phyloP scores from a whole-genome alignment of 2,329 filamentous ascomycete species.

The Clarireedia homoeocarpa region DNA sequence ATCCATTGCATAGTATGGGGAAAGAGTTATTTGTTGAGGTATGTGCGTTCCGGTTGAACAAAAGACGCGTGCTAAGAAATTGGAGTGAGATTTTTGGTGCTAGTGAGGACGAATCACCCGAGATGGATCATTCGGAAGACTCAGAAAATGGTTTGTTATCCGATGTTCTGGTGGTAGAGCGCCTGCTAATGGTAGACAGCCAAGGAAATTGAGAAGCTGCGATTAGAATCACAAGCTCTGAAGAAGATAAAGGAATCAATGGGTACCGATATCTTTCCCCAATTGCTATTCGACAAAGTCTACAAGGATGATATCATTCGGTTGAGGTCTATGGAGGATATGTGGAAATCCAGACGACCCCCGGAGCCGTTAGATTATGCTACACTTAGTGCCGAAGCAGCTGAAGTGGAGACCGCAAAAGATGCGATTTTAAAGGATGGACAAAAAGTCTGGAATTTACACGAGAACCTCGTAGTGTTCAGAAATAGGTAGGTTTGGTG shows the following conservation, averaged over 20 bases:
- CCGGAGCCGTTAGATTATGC: conserved; percentile 69
- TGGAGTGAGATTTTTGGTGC: conserved; percentile 78
- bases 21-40: conserved; percentile 89
- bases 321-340: conserved; percentile 79
- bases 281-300: conserved; percentile 86
- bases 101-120: conserved; percentile 75
- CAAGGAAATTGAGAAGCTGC: conserved; percentile 80
- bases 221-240: conserved; percentile 73
- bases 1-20: conserved; percentile 99
- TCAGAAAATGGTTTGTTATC: conserved; percentile 61
- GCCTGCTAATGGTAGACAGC: conserved; percentile 33
- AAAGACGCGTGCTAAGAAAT: conserved; percentile 24
- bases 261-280: conserved; percentile 67
- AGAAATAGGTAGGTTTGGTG: conserved; percentile 52
- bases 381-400: conserved; percentile 45
- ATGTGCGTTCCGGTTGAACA: conserved; percentile 10
- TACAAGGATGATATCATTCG: conserved; percentile 80
- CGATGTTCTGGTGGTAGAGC: neutral
- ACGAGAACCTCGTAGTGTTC: conserved; percentile 82
- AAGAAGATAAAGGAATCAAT: conserved; percentile 76
- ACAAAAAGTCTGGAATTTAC: conserved; percentile 71
- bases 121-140: conserved; percentile 73
- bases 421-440: conserved; percentile 54
- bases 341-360: conserved; percentile 81
- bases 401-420: conserved; percentile 37